phyloP scores from a whole-genome alignment of 2,329 filamentous ascomycete genomes.

The Neopestalotiopsis rosae region DNA sequence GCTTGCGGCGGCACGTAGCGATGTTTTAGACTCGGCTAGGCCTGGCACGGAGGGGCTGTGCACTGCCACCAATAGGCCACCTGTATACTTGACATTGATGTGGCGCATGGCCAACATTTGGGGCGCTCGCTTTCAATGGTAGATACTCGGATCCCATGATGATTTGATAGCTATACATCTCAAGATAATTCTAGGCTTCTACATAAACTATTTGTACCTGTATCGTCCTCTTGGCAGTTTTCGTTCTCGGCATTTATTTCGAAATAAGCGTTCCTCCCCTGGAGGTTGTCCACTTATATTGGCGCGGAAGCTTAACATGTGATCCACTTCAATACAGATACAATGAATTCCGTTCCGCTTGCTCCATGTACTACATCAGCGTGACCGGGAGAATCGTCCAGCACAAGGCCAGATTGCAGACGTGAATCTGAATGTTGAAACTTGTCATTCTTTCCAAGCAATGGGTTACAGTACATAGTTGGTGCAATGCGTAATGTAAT shows the following conservation, averaged over 20 bases:
- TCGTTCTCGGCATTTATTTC: not conserved
- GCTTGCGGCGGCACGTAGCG: slow-evolving; percentile 1
- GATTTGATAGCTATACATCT: not conserved
- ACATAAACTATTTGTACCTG: not conserved
- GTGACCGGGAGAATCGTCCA: not conserved
- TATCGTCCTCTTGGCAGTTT: not conserved
- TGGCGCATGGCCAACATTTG: not conserved
- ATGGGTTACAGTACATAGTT: too few species aligned
- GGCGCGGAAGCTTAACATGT: not conserved
- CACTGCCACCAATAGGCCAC: not conserved
- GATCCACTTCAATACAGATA: not conserved
- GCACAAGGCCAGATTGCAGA: not conserved
- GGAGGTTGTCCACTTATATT: not conserved
- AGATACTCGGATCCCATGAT: not conserved
- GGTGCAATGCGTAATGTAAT: too few species aligned
- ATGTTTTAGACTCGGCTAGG: not conserved
- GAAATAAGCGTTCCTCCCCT: not conserved
- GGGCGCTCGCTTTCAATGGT: not conserved
- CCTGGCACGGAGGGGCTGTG: not conserved
- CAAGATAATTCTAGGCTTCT: not conserved
- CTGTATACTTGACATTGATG: not conserved
- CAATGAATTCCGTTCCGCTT: not conserved
- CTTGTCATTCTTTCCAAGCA: too few species aligned
- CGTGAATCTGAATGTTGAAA: too few species aligned
- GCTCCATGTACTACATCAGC: not conserved